phyloP scores from a whole-genome alignment of 2,329 filamentous ascomycete species.

The Cordyceps cicadae region DNA sequence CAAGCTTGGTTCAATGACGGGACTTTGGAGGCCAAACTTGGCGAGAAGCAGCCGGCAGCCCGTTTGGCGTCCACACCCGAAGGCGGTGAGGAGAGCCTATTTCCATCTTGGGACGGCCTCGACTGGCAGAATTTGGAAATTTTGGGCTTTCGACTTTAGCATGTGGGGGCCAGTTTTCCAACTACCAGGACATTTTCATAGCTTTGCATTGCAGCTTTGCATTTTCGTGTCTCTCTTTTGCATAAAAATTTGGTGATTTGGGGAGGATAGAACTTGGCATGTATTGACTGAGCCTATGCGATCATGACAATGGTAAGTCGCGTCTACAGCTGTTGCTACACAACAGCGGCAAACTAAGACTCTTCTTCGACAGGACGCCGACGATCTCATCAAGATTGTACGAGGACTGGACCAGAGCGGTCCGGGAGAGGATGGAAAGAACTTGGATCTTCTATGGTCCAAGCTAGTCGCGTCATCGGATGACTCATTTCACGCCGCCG shows the following conservation, averaged over 20 bases:
- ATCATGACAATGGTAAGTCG: constrained; percentile 1
- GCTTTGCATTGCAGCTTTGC: neutral
- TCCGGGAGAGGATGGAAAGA: constrained; percentile 35
- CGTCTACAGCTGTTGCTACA: neutral
- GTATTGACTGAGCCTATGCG: neutral
- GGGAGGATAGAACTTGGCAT: neutral
- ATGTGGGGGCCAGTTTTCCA: constrained; percentile 8
- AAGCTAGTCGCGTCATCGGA: constrained; percentile 35
- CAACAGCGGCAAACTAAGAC: neutral
- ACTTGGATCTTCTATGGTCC: constrained; percentile 41
- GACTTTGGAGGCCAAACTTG: constrained; percentile 19
- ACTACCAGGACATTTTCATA: constrained; percentile 5
- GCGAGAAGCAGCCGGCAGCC: constrained; percentile 29
- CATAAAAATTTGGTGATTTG: neutral
- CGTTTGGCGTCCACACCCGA: constrained; percentile 28
- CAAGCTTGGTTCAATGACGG: constrained; percentile 8
- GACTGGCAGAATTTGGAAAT: constrained; percentile 39
- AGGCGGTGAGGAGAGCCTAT: constrained; percentile 33
- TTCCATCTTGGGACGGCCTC: constrained; percentile 19
- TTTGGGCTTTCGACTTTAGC: constrained; percentile 20
- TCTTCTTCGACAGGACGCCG: constrained; percentile 20
- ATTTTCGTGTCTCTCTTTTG: neutral
- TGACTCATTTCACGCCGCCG: constrained; percentile 41
- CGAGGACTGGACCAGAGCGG: constrained; percentile 47
- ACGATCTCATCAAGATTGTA: constrained; percentile 42